A percentile compares a stretch with the other conserved stretches of the same genome.
Evolutionary conservation across 1,284 basidiomycete genomes (phyloP).

Genomic region (Inonotus obliquus): DNA sequence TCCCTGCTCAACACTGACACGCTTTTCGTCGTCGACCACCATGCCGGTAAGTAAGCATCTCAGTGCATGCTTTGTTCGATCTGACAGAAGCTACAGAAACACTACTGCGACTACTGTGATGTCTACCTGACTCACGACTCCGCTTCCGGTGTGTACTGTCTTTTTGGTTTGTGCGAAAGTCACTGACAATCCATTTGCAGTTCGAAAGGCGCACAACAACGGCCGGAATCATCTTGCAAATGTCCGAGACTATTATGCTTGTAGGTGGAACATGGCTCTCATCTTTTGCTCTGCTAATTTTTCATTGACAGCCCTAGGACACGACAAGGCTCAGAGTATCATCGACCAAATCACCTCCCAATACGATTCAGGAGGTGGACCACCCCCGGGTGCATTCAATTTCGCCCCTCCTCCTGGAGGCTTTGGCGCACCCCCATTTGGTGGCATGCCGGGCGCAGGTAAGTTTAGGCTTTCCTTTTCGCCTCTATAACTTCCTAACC

Average conservation of each 20-base stretch:
- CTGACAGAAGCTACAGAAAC: slow-evolving; percentile 49
- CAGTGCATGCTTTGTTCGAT: background rate
- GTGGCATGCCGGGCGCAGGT: slow-evolving; percentile 27
- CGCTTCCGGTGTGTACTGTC: slow-evolving; percentile 57
- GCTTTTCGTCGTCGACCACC: slow-evolving; percentile 14
- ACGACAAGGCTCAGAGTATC: slow-evolving; percentile 93
- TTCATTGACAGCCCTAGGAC: slow-evolving; percentile 68
- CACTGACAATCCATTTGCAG: slow-evolving; percentile 37
- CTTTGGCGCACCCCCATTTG: slow-evolving; percentile 40
- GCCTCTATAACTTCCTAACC: background rate
- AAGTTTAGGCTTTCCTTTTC: background rate
- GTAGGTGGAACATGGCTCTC: slow-evolving; percentile 39
- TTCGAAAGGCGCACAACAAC: slow-evolving; percentile 96
- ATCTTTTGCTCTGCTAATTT: background rate
- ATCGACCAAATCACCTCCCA: slow-evolving; percentile 94
- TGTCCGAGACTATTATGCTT: slow-evolving; percentile 96
- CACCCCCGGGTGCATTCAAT: slow-evolving; percentile 78
- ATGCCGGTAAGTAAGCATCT: slow-evolving; percentile 17
- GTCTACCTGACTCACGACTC: slow-evolving; percentile 89
- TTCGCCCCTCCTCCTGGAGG: slow-evolving; percentile 60
- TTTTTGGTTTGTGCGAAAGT: slow-evolving; percentile 20
- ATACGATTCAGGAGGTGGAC: slow-evolving; percentile 82
- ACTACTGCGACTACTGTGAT: slow-evolving; percentile 92
- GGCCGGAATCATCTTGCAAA: slow-evolving; percentile 96
- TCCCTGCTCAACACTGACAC: background rate